A percentile compares a stretch with the other conserved stretches of the same genome.
phyloP scores from a whole-genome alignment of 805 yeast genomes.

The Kockiozyma suomiensis region DNA sequence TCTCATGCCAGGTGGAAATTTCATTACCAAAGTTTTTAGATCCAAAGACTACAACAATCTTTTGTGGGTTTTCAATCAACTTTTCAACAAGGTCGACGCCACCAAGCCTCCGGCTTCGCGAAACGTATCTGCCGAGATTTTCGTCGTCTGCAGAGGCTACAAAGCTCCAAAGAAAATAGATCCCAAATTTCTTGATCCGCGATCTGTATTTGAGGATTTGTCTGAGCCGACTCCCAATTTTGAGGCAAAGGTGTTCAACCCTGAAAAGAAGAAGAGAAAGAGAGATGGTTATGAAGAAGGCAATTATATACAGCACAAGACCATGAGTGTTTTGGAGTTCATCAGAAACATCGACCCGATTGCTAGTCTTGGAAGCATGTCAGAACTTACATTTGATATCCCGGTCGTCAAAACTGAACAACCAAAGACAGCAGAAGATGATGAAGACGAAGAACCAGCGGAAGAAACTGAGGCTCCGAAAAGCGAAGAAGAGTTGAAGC shows the following conservation, averaged over 20 bases:
- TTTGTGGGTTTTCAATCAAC: constrained; percentile 96
- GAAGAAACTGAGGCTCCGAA: constrained; percentile 4
- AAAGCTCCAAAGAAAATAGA: constrained; percentile 95
- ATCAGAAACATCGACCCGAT: constrained; percentile 82
- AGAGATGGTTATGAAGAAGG: constrained; percentile 98
- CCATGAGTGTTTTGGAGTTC: constrained; percentile 76
- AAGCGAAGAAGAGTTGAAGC: constrained; percentile 10
- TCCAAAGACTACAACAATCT: constrained; percentile 98
- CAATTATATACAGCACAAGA: constrained; percentile 72
- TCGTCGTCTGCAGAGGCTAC: constrained; percentile 93
- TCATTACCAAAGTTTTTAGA: constrained; percentile 94
- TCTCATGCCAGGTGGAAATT: constrained; percentile 86
- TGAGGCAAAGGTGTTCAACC: constrained; percentile 92
- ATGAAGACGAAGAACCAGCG: constrained; percentile 14
- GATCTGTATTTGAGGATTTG: constrained; percentile 90
- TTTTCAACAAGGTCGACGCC: constrained; percentile 96
- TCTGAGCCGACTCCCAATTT: constrained; percentile 58
- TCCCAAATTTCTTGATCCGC: constrained; percentile 88
- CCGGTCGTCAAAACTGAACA: constrained; percentile 5
- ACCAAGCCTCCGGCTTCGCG: constrained; percentile 99
- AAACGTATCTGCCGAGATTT: constrained; percentile 98
- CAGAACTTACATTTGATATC: constrained; percentile 60
- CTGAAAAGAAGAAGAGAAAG: constrained; percentile 84
- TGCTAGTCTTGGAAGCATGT: constrained; percentile 72
- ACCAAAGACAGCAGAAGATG: neutral